Conservation (phyloP, 768 basidiomycete genomes). For the Sutorius australiensis region DNA sequence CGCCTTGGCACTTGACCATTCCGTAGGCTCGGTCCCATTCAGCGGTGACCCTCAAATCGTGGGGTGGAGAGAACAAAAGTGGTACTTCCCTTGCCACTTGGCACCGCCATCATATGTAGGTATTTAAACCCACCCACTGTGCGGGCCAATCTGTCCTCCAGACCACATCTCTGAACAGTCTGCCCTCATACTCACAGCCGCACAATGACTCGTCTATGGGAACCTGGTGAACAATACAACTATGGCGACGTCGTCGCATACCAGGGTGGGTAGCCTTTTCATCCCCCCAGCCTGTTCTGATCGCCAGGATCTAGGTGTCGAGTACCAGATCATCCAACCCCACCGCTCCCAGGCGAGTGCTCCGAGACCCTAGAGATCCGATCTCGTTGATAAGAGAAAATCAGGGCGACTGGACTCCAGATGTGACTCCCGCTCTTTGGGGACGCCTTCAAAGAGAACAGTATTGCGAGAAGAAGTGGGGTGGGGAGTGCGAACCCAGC, state of each 20-base stretch:
- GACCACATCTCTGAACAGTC: slow-evolving; percentile 6
- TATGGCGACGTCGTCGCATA: slow-evolving; percentile 52
- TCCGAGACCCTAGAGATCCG: not conserved
- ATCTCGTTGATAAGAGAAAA: slow-evolving; percentile 3
- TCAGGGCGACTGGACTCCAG: slow-evolving; percentile 68
- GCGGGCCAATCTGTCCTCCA: not conserved
- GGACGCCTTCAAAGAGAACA: slow-evolving; percentile 42
- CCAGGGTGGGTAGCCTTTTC: slow-evolving; percentile 40
- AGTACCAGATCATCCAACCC: slow-evolving; percentile 69
- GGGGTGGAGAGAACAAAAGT: slow-evolving; percentile 1
- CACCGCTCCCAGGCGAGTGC: slow-evolving; percentile 60
- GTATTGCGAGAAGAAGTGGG: slow-evolving; percentile 20
- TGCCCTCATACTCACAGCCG: not conserved
- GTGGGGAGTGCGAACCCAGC: slow-evolving; percentile 13
- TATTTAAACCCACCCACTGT: slow-evolving; percentile 18
- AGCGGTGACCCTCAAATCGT: not conserved
- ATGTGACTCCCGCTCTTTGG: slow-evolving; percentile 63
- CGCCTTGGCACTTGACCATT: not conserved
- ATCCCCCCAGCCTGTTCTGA: slow-evolving; percentile 3
- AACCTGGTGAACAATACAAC: slow-evolving; percentile 61
- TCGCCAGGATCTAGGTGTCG: slow-evolving; percentile 32
- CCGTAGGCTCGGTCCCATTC: not conserved
- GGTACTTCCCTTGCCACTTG: not conserved
- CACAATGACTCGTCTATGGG: slow-evolving; percentile 49
- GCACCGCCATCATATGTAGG: slow-evolving; percentile 4